Percentiles rank a stretch among this genome's conserved stretches.
Conservation (phyloP, 495 filamentous ascomycete species). For the Mycothermus thermophilus region DNA sequence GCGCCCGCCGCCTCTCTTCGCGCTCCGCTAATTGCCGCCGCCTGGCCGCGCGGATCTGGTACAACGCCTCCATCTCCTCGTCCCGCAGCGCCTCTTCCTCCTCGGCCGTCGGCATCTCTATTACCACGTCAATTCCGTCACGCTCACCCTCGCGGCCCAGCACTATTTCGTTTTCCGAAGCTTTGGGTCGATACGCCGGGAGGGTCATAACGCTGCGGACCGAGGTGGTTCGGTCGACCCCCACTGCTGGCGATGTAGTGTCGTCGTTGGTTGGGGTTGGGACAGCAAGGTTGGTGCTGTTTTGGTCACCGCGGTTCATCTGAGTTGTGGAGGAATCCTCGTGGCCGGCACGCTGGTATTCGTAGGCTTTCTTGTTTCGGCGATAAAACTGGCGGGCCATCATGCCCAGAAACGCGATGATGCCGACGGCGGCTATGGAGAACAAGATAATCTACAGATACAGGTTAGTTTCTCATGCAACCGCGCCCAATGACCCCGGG, state of each 20-base stretch:
- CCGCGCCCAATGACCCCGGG: slow-evolving; percentile 3
- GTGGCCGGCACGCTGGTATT: slow-evolving; percentile 12
- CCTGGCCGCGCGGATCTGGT: slow-evolving; percentile 72
- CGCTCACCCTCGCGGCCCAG: slow-evolving; percentile 84
- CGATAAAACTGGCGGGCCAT: slow-evolving; percentile 32
- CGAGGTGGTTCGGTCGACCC: slow-evolving; percentile 69
- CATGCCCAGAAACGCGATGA: slow-evolving; percentile 8
- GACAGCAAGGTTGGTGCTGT: neutral
- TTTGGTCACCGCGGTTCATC: slow-evolving; percentile 16
- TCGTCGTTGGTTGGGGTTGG: slow-evolving; percentile 4
- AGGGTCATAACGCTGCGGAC: slow-evolving; percentile 86
- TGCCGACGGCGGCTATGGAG: slow-evolving; percentile 7
- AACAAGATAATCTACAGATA: slow-evolving; percentile 10
- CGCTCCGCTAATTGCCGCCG: slow-evolving; percentile 63
- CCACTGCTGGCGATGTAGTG: slow-evolving; percentile 13
- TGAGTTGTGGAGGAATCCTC: slow-evolving; percentile 11
- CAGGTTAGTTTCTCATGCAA: neutral
- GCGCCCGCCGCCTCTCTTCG: slow-evolving; percentile 51
- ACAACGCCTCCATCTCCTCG: slow-evolving; percentile 82
- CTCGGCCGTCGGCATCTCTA: slow-evolving; percentile 47
- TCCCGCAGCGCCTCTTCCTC: slow-evolving; percentile 72
- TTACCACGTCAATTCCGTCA: slow-evolving; percentile 78
- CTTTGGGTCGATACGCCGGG: slow-evolving; percentile 57
- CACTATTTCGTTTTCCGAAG: slow-evolving; percentile 66
- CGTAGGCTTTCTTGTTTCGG: slow-evolving; percentile 30